Conservation (phyloP, 2,329 filamentous ascomycete species). For the Ascochyta rabiei region DNA sequence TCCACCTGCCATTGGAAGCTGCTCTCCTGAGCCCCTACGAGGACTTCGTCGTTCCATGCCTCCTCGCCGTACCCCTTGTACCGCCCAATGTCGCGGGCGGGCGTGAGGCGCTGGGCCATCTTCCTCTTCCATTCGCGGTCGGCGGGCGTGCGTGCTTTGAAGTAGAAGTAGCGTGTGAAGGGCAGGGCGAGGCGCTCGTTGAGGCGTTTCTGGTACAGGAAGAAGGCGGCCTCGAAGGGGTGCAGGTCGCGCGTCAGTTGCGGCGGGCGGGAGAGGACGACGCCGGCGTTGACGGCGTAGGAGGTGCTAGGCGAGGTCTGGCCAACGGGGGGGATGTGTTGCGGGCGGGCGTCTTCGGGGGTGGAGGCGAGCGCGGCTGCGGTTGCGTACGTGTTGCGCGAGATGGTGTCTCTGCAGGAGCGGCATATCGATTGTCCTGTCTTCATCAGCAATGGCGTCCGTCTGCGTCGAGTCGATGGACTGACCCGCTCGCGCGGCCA, state of each 20-base stretch:
- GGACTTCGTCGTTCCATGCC: constrained; percentile 90
- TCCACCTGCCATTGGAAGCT: constrained; percentile 69
- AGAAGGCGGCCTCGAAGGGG: constrained; percentile 90
- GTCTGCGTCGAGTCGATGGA: constrained; percentile 4
- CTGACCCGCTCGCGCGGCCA: constrained; percentile 50
- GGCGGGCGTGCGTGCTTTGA: constrained; percentile 84
- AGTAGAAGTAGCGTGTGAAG: constrained; percentile 92
- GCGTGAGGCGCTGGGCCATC: constrained; percentile 74
- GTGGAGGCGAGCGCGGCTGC: constrained; percentile 46
- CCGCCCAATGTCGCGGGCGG: constrained; percentile 82
- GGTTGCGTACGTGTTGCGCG: constrained; percentile 43
- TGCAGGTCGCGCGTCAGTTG: constrained; percentile 83
- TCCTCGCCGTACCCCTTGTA: constrained; percentile 77
- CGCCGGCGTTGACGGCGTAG: constrained; percentile 62
- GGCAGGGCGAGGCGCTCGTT: constrained; percentile 90
- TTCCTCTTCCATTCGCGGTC: constrained; percentile 92
- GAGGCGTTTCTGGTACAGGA: constrained; percentile 95
- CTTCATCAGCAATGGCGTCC: constrained; percentile 33
- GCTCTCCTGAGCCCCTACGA: constrained; percentile 73
- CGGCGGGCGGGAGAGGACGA: constrained; percentile 87
- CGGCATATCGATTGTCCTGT: constrained; percentile 52
- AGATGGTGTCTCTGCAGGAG: constrained; percentile 52
- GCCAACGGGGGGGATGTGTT: constrained; percentile 44
- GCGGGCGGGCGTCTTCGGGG: constrained; percentile 37
- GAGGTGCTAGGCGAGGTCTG: constrained; percentile 50